Conservation (phyloP, 208 protist genomes). For the Crithidia fasciculata region DNA sequence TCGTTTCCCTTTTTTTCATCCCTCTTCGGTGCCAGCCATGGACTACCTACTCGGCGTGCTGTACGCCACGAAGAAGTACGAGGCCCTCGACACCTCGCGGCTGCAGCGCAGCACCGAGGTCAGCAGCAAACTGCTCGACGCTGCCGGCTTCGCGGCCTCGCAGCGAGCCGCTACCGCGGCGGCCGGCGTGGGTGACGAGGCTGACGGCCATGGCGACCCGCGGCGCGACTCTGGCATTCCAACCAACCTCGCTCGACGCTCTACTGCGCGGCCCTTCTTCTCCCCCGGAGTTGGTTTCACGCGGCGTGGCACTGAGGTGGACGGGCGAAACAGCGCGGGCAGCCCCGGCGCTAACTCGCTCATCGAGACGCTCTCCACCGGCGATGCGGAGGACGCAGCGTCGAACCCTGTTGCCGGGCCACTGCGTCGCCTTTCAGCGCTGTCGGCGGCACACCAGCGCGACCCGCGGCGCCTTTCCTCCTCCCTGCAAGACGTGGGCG, state of each 20-base stretch:
- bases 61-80: constrained; percentile 50
- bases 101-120: constrained; percentile 11
- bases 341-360: background rate
- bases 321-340: background rate
- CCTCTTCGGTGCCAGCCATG: constrained; percentile 25
- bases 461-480: constrained; percentile 6
- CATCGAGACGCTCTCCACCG: background rate
- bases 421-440: background rate
- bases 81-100: constrained; percentile 31
- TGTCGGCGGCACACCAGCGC: background rate
- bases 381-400: background rate
- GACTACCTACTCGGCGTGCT: constrained; percentile 48
- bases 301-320: background rate
- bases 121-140: background rate
- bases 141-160: background rate
- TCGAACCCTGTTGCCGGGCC: background rate
- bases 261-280: constrained; percentile 8
- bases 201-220: background rate
- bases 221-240: background rate
- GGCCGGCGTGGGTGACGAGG: constrained; percentile 3
- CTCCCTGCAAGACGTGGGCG: background rate
- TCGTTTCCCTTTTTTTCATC: constrained; percentile 6
- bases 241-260: constrained; percentile 6
- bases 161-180: no score
- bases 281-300: background rate